A percentile compares a stretch with the other conserved stretches of the same genome.
phyloP scores from a whole-genome alignment of 768 basidiomycete species.

The Panellus pusillus region DNA sequence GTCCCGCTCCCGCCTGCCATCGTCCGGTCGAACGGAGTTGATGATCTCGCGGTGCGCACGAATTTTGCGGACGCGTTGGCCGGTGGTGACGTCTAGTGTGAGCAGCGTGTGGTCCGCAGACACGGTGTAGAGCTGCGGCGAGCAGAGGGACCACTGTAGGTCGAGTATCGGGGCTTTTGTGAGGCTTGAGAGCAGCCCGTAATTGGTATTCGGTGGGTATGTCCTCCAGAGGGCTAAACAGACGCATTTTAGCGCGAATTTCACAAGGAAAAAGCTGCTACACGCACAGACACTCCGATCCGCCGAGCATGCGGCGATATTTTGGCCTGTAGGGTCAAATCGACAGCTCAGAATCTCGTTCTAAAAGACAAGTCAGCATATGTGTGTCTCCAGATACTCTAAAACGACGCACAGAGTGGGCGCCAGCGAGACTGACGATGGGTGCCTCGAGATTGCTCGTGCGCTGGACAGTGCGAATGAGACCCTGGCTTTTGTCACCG shows the following conservation, averaged over 20 bases:
- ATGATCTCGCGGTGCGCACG: conserved; percentile 90
- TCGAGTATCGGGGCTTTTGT: conserved; percentile 93
- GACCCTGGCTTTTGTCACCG: conserved; percentile 73
- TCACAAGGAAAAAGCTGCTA: neutral
- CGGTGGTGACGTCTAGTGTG: conserved; percentile 79
- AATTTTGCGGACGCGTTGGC: conserved; percentile 77
- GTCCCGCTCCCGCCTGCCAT: conserved; percentile 80
- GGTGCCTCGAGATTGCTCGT: conserved; percentile 95
- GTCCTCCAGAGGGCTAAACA: conserved; percentile 73
- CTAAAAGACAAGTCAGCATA: conserved; percentile 34
- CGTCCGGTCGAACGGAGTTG: conserved; percentile 85
- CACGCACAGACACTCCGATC: conserved; percentile 88
- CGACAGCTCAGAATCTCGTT: conserved; percentile 89
- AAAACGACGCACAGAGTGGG: conserved; percentile 62
- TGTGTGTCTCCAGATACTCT: neutral
- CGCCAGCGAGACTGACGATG: conserved; percentile 86
- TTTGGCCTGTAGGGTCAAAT: conserved; percentile 93
- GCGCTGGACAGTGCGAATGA: conserved; percentile 82
- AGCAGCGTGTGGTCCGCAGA: conserved; percentile 86
- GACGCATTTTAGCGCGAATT: neutral
- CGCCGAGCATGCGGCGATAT: conserved; percentile 88
- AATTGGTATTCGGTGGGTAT: conserved; percentile 91
- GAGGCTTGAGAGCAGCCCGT: conserved; percentile 76
- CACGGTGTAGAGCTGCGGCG: conserved; percentile 75
- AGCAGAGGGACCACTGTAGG: conserved; percentile 84